Base-by-base conservation (phyloP, 2,329 filamentous ascomycete genomes). In the Alternaria angustiovoidea region DNA sequence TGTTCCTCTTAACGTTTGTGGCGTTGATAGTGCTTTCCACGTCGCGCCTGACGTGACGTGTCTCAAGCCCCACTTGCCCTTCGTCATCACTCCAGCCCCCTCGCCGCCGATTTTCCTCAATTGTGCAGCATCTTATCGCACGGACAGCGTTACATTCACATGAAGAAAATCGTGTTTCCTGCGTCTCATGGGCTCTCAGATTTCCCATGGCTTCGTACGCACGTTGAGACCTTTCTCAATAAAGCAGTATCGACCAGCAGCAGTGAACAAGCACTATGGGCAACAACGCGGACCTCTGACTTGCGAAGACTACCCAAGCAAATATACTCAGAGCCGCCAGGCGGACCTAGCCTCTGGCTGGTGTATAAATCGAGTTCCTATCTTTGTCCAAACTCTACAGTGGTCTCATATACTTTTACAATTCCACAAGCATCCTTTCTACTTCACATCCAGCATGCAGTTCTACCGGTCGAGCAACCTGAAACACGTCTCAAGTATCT, bases 351-450 rank as follows among this genome's bases (percentile, higher is more conserved):
- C 2, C 7, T 26, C 14, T 18, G n/a, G 11, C 12, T 24, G 20
- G 5, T 24, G 20, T 24, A 12, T 2, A 24, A 12, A 16, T 11
- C 20, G 39, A 16, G 22, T 8, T 16, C 11, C 12, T 3, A 24
- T 24, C 20, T 24, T 42, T 20, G 39, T 42, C 24, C 20, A 16
- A 20, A 24, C 3, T 24, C 39, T 16, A 16, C 39, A 14, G 39
- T 7, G 4, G 11, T 7, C 5, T 24, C 6, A 18, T 16, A 16
- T 24, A 43, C 78, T n/a, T n/a, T 44, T n/a, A n/a, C 42, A 11
- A 18, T 16, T 28, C 7, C 7, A n/a, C 16, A 30, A 28, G 24
- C 42, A 28, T 28, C 7, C 7, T 18, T 16, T 1, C n/a, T 16
- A 28, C 14, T 44, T 26, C 16, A 20, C 7, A 26, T 24, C 14